Percentiles rank a stretch among this genome's conserved stretches.
These are phyloP conservation scores for Spathaspora sp. DNA, from an alignment of 805 yeast genomes.

Conservation along the genomic window DNA sequence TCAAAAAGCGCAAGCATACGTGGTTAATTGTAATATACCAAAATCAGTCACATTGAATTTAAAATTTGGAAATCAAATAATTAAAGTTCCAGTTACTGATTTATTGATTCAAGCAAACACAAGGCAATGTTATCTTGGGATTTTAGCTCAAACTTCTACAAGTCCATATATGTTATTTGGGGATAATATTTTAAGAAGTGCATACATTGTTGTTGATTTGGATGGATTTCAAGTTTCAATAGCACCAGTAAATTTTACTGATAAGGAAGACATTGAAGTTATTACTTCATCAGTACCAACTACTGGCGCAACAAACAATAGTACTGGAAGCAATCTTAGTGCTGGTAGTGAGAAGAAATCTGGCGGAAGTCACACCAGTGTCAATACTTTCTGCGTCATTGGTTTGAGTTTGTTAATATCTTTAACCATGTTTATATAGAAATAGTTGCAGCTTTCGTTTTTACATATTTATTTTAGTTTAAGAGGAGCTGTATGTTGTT, in stretches of 20 bases:
- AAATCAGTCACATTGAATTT: conserved; percentile 25
- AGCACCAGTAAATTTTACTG: conserved; percentile 32
- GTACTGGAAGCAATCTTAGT: neutral
- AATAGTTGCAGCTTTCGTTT: neutral
- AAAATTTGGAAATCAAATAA: conserved; percentile 56
- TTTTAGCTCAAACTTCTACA: conserved; percentile 15
- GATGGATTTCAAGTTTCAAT: conserved; percentile 55
- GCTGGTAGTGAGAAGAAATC: neutral
- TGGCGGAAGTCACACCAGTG: neutral
- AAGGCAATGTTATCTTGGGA: conserved; percentile 23
- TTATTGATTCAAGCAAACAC: conserved; percentile 17
- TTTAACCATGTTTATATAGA: neutral
- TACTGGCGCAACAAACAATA: neutral
- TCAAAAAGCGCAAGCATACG: conserved; percentile 39
- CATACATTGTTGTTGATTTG: conserved; percentile 63
- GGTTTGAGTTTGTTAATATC: neutral
- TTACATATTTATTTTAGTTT: neutral
- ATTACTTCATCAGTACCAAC: conserved; percentile 20
- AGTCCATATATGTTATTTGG: conserved; percentile 44
- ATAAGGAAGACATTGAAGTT: conserved; percentile 41
- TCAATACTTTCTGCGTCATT: neutral
- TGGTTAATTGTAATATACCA: conserved; percentile 37
- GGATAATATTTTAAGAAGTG: conserved; percentile 59
- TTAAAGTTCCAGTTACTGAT: conserved; percentile 45
- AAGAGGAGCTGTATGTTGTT: too few relatives aligned